Conservation (phyloP, 192 early-diverging fungal species). For the Podila epicladia region DNA sequence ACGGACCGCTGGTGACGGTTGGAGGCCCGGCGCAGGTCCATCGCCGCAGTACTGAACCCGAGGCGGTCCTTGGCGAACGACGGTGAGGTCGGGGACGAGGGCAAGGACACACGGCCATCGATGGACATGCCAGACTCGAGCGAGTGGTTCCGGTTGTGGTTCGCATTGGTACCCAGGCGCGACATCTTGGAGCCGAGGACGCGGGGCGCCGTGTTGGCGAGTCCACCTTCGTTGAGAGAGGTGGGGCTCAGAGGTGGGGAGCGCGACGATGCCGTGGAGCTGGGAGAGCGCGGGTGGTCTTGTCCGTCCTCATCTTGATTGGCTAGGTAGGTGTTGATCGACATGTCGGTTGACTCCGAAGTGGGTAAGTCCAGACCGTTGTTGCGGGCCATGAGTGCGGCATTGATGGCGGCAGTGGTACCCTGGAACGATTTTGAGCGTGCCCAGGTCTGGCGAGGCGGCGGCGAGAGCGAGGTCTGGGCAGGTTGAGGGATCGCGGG, state of each 20-base stretch:
- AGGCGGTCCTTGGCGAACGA: slow-evolving; percentile 1
- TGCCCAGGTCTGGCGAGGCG: neutral
- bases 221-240: neutral
- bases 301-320: neutral
- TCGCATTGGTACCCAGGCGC: no score
- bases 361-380: neutral
- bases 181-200: neutral
- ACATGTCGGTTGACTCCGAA: neutral
- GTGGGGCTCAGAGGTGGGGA: neutral
- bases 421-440: slow-evolving; percentile 7
- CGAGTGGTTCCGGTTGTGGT: neutral
- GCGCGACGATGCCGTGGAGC: neutral
- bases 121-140: neutral
- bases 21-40: neutral
- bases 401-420: neutral
- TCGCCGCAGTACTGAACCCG: neutral
- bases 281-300: neutral
- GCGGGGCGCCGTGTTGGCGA: neutral
- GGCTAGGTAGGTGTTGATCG: neutral
- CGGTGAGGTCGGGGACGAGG: neutral
- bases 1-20: neutral
- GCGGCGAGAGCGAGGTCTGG: slow-evolving; percentile 2
- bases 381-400: neutral
- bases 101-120: neutral
- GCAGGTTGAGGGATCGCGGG: neutral